Percentiles rank a stretch among this genome's conserved stretches.
These are phyloP conservation scores for Lizonia empirigonia DNA, from an alignment of 2,329 filamentous ascomycete genomes.

Conservation along the genomic window DNA sequence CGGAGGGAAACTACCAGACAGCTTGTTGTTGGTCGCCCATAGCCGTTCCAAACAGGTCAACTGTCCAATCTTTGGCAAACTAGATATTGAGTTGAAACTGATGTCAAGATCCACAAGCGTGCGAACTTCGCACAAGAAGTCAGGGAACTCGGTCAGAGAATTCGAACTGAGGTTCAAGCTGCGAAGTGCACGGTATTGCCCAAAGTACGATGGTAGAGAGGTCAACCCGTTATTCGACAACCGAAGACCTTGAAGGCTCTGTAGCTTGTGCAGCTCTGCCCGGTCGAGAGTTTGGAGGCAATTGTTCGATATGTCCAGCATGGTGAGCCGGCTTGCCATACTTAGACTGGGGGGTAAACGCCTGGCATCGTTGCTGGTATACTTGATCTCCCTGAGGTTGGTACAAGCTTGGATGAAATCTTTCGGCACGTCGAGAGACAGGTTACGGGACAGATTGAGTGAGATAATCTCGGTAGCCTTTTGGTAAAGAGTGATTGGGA, in stretches of 20 bases:
- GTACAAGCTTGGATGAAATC: conserved; percentile 96
- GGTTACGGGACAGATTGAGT: conserved; percentile 88
- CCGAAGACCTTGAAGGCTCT: conserved; percentile 83
- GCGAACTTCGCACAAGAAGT: conserved; percentile 80
- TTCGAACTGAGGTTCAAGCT: conserved; percentile 94
- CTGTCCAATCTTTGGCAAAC: conserved; percentile 78
- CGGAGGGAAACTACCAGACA: conserved; percentile 75
- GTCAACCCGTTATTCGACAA: conserved; percentile 91
- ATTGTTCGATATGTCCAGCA: conserved; percentile 95
- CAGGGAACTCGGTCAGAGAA: conserved; percentile 81
- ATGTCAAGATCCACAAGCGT: conserved; percentile 91
- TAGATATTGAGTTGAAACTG: conserved; percentile 90
- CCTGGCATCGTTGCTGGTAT: conserved; percentile 89
- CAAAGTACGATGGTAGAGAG: conserved; percentile 80
- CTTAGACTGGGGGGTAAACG: conserved; percentile 83
- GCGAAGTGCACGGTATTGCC: conserved; percentile 75
- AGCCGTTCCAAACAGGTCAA: conserved; percentile 83
- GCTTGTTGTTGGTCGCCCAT: conserved; percentile 93
- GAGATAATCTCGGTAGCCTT: conserved; percentile 93
- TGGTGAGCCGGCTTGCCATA: conserved; percentile 79
- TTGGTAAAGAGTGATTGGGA: conserved; percentile 91
- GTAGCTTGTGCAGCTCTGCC: conserved; percentile 76
- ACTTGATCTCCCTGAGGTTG: conserved; percentile 93
- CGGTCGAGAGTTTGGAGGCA: conserved; percentile 84
- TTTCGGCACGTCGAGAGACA: conserved; percentile 89